Evolutionary conservation across 208 protist genomes (phyloP).

Genomic region (Naegleria lovaniensis): DNA sequence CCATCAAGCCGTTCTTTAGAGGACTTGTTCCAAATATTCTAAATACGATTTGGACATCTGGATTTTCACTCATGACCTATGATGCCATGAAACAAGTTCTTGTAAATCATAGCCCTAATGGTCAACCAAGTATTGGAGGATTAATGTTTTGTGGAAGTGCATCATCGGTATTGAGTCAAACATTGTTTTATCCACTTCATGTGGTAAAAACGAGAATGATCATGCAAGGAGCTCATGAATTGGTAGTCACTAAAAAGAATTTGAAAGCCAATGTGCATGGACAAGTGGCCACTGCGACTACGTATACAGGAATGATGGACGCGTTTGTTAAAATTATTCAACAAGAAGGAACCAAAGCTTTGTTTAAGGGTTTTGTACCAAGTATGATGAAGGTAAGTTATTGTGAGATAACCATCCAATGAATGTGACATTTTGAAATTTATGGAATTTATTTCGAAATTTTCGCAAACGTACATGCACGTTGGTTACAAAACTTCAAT

Average conservation of each 20-base stretch:
- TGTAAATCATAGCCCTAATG: not conserved
- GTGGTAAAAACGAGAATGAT: not conserved
- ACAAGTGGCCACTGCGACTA: not conserved
- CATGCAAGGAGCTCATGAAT: not conserved
- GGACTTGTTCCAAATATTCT: not conserved
- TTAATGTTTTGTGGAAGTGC: not conserved
- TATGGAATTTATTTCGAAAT: too few species aligned
- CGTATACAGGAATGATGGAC: not conserved
- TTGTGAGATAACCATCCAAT: too few species aligned
- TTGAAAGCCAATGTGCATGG: not conserved
- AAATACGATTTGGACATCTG: not conserved
- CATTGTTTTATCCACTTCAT: not conserved
- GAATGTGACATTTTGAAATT: too few species aligned
- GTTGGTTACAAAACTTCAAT: too few species aligned
- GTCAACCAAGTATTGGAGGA: not conserved
- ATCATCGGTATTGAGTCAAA: not conserved
- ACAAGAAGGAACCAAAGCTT: not conserved
- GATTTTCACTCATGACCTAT: not conserved
- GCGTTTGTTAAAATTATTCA: not conserved
- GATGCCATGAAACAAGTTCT: not conserved
- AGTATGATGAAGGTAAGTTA: not conserved
- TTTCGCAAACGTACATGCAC: too few species aligned
- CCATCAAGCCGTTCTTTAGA: not conserved
- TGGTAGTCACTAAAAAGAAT: not conserved
- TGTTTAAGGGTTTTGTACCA: conserved; percentile 6